Evolutionary conservation across 768 basidiomycete genomes (phyloP).

Genomic region (Polyporus arcularius): DNA sequence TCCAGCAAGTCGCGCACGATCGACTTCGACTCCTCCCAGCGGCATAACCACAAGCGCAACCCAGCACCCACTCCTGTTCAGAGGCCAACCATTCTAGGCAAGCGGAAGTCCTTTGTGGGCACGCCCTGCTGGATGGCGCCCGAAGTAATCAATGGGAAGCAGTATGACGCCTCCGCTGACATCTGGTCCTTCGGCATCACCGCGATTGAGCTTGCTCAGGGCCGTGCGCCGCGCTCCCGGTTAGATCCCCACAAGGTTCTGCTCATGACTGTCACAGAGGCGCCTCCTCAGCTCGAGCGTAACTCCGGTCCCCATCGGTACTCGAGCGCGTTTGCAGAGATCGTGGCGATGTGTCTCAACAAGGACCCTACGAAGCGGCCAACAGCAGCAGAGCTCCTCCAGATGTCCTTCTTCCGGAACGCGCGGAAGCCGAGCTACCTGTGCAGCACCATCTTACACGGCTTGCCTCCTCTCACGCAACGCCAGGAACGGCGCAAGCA

Average conservation of each 20-base stretch:
- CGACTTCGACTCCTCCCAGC: constrained; percentile 26
- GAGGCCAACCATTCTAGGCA: constrained; percentile 56
- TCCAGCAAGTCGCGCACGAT: constrained; percentile 7
- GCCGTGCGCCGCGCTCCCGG: constrained; percentile 81
- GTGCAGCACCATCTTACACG: constrained; percentile 71
- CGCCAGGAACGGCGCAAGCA: constrained; percentile 66
- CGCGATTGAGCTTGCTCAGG: constrained; percentile 86
- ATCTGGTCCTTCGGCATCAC: constrained; percentile 98
- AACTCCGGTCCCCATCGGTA: constrained; percentile 73
- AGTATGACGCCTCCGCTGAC: constrained; percentile 86
- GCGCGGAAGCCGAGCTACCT: constrained; percentile 82
- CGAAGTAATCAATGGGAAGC: constrained; percentile 82
- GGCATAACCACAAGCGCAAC: background rate
- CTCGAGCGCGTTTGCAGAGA: constrained; percentile 79
- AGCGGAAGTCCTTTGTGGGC: constrained; percentile 90
- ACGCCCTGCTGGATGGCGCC: constrained; percentile 99
- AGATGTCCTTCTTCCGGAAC: constrained; percentile 74
- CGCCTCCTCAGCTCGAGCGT: constrained; percentile 75
- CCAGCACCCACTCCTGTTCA: constrained; percentile 33
- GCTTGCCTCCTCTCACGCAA: constrained; percentile 69
- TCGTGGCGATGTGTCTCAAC: constrained; percentile 77
- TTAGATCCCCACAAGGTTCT: constrained; percentile 75
- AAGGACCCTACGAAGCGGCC: constrained; percentile 86
- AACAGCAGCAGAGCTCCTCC: constrained; percentile 73
- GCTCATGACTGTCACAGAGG: constrained; percentile 76